A percentile compares a stretch with the other conserved stretches of the same genome.
Conservation (phyloP, 169 alveolate genomes). For the Eimeria maxima region DNA sequence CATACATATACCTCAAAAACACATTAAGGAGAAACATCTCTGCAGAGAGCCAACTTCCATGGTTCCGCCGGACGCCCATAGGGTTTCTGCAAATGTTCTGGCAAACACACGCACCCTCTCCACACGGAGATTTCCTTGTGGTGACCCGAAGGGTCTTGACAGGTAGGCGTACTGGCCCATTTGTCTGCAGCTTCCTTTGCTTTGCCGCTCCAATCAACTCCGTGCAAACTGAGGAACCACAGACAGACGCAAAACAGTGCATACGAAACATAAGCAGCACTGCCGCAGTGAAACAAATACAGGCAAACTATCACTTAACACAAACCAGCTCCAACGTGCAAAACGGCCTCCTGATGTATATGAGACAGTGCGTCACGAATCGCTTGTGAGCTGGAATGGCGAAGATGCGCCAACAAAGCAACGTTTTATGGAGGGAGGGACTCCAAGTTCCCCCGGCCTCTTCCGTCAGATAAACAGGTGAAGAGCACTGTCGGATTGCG, state of each 20-base stretch:
- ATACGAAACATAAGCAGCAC: background rate
- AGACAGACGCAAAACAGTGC: background rate
- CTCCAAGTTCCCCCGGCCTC: background rate
- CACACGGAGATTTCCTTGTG: constrained; percentile 98
- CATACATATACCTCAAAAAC: background rate
- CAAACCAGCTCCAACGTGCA: background rate
- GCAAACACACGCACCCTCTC: constrained; percentile 93
- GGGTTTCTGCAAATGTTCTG: background rate
- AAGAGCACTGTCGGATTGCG: background rate
- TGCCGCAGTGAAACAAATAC: background rate
- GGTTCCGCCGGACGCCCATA: no score
- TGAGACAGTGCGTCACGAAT: background rate
- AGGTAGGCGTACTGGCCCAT: constrained; percentile 99
- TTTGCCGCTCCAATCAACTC: constrained; percentile 96
- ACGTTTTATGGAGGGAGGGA: background rate
- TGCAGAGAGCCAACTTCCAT: no score
- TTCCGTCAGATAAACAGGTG: background rate
- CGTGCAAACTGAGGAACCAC: constrained; percentile 92
- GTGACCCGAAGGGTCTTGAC: constrained; percentile 97
- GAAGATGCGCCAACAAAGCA: background rate
- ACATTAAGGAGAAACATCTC: background rate
- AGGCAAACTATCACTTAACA: background rate
- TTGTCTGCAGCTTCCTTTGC: constrained; percentile 95
- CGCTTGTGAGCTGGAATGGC: background rate
- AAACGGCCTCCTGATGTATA: background rate